phyloP scores from a whole-genome alignment of 257 asterid species.

The Lycium ferocissimum region DNA sequence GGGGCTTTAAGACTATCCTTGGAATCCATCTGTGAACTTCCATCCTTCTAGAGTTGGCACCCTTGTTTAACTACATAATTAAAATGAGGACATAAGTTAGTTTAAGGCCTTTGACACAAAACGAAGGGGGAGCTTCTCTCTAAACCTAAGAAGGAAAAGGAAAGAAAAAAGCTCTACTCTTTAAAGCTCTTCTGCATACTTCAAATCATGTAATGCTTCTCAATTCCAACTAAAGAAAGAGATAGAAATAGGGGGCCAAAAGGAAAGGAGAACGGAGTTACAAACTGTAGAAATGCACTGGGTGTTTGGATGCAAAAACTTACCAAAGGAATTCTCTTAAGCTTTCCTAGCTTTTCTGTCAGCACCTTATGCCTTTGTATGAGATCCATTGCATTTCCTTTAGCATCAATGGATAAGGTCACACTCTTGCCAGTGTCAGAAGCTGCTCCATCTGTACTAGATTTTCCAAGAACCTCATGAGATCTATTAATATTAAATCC shows the following conservation, averaged over 20 bases:
- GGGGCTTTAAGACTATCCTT: conserved; percentile 47
- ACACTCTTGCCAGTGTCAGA: conserved; percentile 73
- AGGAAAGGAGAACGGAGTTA: neutral
- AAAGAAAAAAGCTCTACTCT: neutral
- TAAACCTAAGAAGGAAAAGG: neutral
- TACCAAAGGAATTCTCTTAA: conserved; percentile 76
- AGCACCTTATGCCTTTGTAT: conserved; percentile 83
- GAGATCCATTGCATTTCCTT: conserved; percentile 82
- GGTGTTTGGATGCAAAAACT: conserved; percentile 39
- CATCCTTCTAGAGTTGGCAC: conserved; percentile 53
- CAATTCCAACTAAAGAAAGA: neutral
- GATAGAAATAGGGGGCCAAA: neutral
- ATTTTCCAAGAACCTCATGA: conserved; percentile 99
- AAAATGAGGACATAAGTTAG: neutral
- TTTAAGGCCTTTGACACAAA: neutral
- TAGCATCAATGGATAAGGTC: conserved; percentile 79
- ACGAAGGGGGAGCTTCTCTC: neutral
- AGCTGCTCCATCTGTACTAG: conserved; percentile 96
- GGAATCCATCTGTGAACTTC: conserved; percentile 51
- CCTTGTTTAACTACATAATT: conserved; percentile 67
- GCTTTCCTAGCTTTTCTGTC: conserved; percentile 50
- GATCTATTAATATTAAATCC: conserved; percentile 97
- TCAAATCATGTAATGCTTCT: neutral
- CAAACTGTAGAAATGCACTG: neutral
- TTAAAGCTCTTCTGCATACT: neutral